These are phyloP conservation scores for Bipolaris bicolor DNA, from an alignment of 2,329 filamentous ascomycete species.

Conservation along the genomic window DNA sequence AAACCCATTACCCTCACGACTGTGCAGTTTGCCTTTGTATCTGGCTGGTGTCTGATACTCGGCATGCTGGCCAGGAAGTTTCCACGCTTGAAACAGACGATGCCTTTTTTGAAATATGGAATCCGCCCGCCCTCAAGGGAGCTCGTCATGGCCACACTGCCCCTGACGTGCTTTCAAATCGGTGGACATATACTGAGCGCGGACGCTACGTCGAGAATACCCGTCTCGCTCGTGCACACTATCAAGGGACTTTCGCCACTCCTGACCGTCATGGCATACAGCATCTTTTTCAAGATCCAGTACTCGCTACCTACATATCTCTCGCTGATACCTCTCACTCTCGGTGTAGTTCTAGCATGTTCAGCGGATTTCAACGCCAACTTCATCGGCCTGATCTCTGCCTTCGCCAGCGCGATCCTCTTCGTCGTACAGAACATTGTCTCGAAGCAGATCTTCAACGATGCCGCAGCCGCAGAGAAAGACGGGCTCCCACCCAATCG, in stretches of 20 bases:
- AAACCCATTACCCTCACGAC: conserved; percentile 91
- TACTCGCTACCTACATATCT: conserved; percentile 81
- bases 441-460: conserved; percentile 96
- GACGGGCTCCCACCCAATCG: conserved; percentile 64
- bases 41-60: conserved; percentile 81
- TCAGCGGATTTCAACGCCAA: conserved; percentile 90
- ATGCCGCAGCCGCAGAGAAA: conserved; percentile 82
- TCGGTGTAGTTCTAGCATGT: conserved; percentile 95
- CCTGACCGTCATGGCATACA: conserved; percentile 93
- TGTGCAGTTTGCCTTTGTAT: conserved; percentile 92
- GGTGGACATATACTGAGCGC: conserved; percentile 92
- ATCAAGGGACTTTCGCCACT: conserved; percentile 97
- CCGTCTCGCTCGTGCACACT: conserved; percentile 95
- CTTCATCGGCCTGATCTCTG: conserved; percentile 86
- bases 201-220: conserved; percentile 91
- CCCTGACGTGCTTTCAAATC: conserved; percentile 90
- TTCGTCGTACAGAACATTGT: conserved; percentile 99
- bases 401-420: conserved; percentile 86
- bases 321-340: conserved; percentile 82
- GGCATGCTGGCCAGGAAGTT: conserved; percentile 77
- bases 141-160: conserved; percentile 85
- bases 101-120: conserved; percentile 82
- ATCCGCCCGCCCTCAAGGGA: conserved; percentile 81
- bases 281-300: conserved; percentile 83
- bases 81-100: conserved; percentile 69